Evolutionary conservation across 2,329 filamentous ascomycete genomes (phyloP), one percentile per base, ranked within the genome.

Genomic region (Pyrenophora teres): DNA sequence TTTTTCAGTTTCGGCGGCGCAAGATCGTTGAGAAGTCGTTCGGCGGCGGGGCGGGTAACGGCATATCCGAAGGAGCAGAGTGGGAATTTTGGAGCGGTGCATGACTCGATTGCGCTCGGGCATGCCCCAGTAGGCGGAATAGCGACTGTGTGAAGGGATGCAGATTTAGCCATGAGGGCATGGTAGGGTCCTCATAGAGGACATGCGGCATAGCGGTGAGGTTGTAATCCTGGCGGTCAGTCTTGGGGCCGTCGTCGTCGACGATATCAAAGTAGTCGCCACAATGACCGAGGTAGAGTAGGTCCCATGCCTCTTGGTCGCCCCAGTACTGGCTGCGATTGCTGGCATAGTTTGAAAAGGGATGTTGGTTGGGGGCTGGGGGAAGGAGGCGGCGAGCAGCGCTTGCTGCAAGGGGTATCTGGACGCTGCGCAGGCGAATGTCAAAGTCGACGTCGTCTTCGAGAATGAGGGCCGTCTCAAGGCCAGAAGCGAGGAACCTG

Each of bases 381-480:
- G 69, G 68, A 36, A 77, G 56, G 9, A 77, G 59, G 23, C 69
- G 67, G 46, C 76, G 74, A 16, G 70, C 66, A 21, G 74, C 75
- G 33, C 67, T 72, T 43, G 76, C 74, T 7, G 75, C 73, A 6
- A 73, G 65, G 4, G 76, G 76, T 10, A 76, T 65, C 52, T 78
- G 75, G n/a, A 66, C 50, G 49, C 71, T 76, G 46, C 75, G 74
- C 12, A 78, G 67, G 42, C 72, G 75, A 33, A 78, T 73, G 54
- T 77, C 75, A 72, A 74, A 78, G 53, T 78, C 75, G 25, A 77
- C 75, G 50, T 78, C 76, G 60, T 78, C 76, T 65, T 78, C 76
- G 36, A 78, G 67, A 19, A 78, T 74, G 25, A 78, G 67, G 2
- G 72, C 74, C 1, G 75, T 76, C 50, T 76, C 74, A 7, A 73